Evolutionary conservation across 805 yeast species (phyloP), one percentile per base, ranked within the genome.

Genomic region (Candida palmyrensis): DNA sequence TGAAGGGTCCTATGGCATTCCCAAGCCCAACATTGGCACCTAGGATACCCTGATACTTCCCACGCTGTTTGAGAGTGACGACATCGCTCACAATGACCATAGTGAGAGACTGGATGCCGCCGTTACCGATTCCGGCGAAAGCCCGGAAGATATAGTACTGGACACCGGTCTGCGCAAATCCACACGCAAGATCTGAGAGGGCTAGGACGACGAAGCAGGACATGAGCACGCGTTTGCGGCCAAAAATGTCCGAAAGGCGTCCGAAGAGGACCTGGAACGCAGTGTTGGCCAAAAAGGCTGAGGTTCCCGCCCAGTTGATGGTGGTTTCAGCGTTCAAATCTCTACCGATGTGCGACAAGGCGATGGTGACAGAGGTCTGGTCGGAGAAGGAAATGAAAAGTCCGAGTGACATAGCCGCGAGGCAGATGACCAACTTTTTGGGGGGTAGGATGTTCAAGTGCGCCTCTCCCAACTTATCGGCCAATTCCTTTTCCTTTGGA

Each of bases 221-320:
- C 5, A 74, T 38, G 7, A 75, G 49, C 6, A 72, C 62, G 8
- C 57, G 53, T 35, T 68, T 67, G 31, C 83, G 56, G 5, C 83
- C 82, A 40, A 71, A 61, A 15, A 83, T 72, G 43, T 84, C 90
- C 27, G 82, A 72, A 20, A 82, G 59, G 37, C 80, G 73, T 4
- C 90, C 92, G 36, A 77, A 79, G 17, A 83, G 51, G 1, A 87
- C 89, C 55, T 82, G 89, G 52, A 81, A 79, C 1, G 84, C 83
- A 3, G 85, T 73, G 39, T 75, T 77, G 1, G 89, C 79, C 18
- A 84, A 57, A 20, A 84, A 59, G 35, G 80, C 77, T 1, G 84
- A 73, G 0, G 88, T 76, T 3, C 88, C 87, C 3, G 82, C 80
- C 89, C 90, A 82, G 27, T 72, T 61, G 30, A 73, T 68, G 2